Evolutionary conservation across 83 land plant genomes (phyloP).

Genomic region (Larix sibirica): DNA sequence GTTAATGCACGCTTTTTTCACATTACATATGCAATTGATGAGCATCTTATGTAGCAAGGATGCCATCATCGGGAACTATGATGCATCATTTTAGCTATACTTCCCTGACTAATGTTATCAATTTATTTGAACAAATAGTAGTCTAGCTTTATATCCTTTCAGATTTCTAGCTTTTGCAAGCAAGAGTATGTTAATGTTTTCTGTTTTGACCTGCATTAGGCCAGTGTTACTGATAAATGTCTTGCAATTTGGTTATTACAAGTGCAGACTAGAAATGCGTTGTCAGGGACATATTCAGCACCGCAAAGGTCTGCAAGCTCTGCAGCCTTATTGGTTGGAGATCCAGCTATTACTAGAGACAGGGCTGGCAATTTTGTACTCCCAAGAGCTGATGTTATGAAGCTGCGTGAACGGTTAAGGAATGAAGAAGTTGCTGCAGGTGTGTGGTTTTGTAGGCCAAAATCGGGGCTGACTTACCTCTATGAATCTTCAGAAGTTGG

Average conservation of each 20-base stretch:
- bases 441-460: slow-evolving; percentile 52
- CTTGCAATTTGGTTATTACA: background rate
- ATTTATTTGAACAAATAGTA: background rate
- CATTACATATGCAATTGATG: background rate
- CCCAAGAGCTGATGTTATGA: slow-evolving; percentile 98
- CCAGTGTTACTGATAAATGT: slow-evolving; percentile 3
- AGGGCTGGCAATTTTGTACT: slow-evolving; percentile 97
- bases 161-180: background rate
- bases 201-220: background rate
- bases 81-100: background rate
- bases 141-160: background rate
- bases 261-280: slow-evolving; percentile 94
- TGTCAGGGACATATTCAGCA: slow-evolving; percentile 98
- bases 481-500: slow-evolving; percentile 75
- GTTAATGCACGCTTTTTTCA: background rate
- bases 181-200: background rate
- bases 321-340: slow-evolving; percentile 96
- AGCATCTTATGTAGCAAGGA: background rate
- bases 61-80: background rate
- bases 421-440: slow-evolving; percentile 98
- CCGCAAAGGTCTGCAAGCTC: slow-evolving; percentile 99
- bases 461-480: slow-evolving; percentile 36
- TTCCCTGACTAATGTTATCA: background rate
- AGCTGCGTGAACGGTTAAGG: slow-evolving; percentile 86
- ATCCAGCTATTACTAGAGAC: slow-evolving; percentile 83